A percentile compares a stretch with the other conserved stretches of the same genome.
Evolutionary conservation across 495 filamentous ascomycete genomes (phyloP).

Genomic region (Trichoderma gamsii): DNA sequence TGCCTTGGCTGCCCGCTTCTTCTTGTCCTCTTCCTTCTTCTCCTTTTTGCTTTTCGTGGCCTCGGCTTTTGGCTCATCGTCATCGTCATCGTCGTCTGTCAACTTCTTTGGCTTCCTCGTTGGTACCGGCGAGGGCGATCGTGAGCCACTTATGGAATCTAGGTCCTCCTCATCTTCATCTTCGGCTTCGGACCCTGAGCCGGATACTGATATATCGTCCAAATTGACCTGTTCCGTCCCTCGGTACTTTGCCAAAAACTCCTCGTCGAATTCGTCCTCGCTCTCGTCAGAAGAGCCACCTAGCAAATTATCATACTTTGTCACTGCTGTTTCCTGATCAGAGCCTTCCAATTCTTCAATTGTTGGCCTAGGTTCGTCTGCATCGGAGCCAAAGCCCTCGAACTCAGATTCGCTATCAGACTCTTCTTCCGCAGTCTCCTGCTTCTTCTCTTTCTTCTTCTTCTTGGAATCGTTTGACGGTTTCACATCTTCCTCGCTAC

Average conservation of each 20-base stretch:
- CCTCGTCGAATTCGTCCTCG: slow-evolving; percentile 31
- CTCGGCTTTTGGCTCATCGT: slow-evolving; percentile 16
- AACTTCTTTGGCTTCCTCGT: slow-evolving; percentile 17
- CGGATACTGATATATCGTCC: slow-evolving; percentile 27
- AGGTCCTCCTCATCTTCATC: slow-evolving; percentile 9
- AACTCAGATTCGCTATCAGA: slow-evolving; percentile 15
- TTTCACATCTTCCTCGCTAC: slow-evolving; percentile 19
- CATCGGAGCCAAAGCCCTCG: slow-evolving; percentile 16
- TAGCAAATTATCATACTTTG: slow-evolving; percentile 32
- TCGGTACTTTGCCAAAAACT: slow-evolving; percentile 16
- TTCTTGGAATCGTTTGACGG: slow-evolving; percentile 17
- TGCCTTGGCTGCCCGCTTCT: slow-evolving; percentile 21
- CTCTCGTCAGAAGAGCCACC: slow-evolving; percentile 37
- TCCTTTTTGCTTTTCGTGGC: background rate
- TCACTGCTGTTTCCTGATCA: slow-evolving; percentile 47
- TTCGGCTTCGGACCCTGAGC: slow-evolving; percentile 19
- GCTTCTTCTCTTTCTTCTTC: slow-evolving; percentile 22
- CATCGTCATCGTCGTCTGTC: slow-evolving; percentile 18
- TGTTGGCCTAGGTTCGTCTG: slow-evolving; percentile 4
- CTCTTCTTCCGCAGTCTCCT: slow-evolving; percentile 22
- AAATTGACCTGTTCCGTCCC: slow-evolving; percentile 8
- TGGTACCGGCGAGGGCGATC: background rate
- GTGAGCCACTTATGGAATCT: background rate
- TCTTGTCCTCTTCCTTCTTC: slow-evolving; percentile 19
- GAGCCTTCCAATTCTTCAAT: slow-evolving; percentile 45